Base-by-base conservation (phyloP, 495 filamentous ascomycete genomes). In the Penicillium flavigenum region DNA sequence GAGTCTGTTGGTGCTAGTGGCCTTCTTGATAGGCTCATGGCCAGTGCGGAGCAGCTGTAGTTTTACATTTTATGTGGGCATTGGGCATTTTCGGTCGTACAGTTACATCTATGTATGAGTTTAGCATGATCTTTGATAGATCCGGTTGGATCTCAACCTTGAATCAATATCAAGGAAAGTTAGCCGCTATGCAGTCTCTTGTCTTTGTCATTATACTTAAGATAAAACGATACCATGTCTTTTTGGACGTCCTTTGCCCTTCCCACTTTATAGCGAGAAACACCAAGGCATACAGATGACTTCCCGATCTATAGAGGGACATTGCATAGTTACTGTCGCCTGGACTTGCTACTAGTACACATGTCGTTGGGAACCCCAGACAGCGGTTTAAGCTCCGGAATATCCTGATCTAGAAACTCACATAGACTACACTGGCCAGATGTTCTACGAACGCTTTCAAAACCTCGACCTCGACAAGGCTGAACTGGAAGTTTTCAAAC, bases 31-130 rank as follows among this genome's bases (percentile, higher is more conserved):
- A 64, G 71, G 8, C 63, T 78, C 39, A 46, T 75, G 55, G 68
- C 60, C 19, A 72, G 67, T 58, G 69, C 67, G 51, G 73, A 72
- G 64, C 70, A 76, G 61, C 42, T 78, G 54, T 78, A 72, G 60
- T 11, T 31, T 44, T 53, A 39, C 5, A 29, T 52, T 19, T 34
- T 36, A 48, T 42, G 34, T 24, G 17, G 54, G 45, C 45, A 42
- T 41, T 20, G 29, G 42, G 34, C 6, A 17, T 32, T 51, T 47
- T 46, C 44, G 29, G 24, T 38, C 61, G 62, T 60, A 60, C 49
- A 63, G 14, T 46, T 36, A 38, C 12, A 46, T 50, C 14, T 43
- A 20, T 45, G 26, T 17, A 45, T 46, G 16, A 12, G 16, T 38
- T 46, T 39, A 51, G 32, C 48, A 39, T 26, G 34, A 22, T 36